A percentile compares a stretch with the other conserved stretches of the same genome.
Conservation (phyloP, 2,329 filamentous ascomycete genomes). For the Periconia digitata region DNA sequence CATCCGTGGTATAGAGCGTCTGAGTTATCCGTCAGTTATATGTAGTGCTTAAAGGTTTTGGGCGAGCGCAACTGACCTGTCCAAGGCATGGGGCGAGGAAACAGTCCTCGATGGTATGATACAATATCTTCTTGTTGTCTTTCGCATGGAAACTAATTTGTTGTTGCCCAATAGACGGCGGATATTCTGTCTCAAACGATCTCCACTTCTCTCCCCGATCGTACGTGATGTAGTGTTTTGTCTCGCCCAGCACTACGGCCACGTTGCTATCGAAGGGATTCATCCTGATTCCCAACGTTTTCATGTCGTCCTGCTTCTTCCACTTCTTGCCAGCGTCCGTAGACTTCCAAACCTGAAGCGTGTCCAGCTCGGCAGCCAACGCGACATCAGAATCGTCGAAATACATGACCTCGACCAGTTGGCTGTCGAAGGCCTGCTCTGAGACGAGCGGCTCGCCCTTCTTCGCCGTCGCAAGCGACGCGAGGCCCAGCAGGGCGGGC, state of each 20-base stretch:
- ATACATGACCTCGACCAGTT: constrained; percentile 75
- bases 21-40: constrained; percentile 21
- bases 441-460: constrained; percentile 68
- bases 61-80: constrained; percentile 50
- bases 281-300: constrained; percentile 64
- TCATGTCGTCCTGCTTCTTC: constrained; percentile 65
- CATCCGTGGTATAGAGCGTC: constrained; percentile 77
- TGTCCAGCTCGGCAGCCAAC: constrained; percentile 68
- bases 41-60: too few species aligned
- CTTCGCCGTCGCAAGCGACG: constrained; percentile 44
- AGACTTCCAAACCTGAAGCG: constrained; percentile 73
- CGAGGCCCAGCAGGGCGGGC: constrained; percentile 54
- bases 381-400: constrained; percentile 87
- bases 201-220: constrained; percentile 83
- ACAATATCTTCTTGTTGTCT: constrained; percentile 83
- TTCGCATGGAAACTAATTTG: constrained; percentile 77
- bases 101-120: constrained; percentile 58
- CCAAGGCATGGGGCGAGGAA: constrained; percentile 43
- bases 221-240: constrained; percentile 77
- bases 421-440: constrained; percentile 65
- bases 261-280: constrained; percentile 77
- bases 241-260: constrained; percentile 71
- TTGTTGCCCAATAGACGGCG: constrained; percentile 57
- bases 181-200: constrained; percentile 64
- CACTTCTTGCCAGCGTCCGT: constrained; percentile 78